Conservation (phyloP, 495 filamentous ascomycete genomes). For the Podospora anserina region DNA sequence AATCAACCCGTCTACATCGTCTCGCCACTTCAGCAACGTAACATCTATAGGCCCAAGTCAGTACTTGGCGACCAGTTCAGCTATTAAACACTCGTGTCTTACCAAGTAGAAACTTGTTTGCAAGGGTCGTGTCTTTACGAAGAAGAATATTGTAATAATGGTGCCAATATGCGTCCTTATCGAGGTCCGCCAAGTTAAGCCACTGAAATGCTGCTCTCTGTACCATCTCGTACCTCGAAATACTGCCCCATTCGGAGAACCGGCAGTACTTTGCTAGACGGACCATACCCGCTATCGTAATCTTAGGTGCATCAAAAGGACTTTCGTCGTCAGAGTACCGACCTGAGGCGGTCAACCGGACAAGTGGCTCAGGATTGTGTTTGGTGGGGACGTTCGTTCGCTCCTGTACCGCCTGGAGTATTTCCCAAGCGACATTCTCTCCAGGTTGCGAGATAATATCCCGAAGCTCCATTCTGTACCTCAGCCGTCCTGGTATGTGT, state of each 20-base stretch:
- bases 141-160: constrained; percentile 1
- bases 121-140: neutral
- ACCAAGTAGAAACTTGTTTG: constrained; percentile 1
- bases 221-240: neutral
- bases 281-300: neutral
- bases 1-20: constrained; percentile 1
- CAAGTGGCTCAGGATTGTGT: constrained; percentile 2
- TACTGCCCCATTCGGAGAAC: neutral
- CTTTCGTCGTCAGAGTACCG: neutral
- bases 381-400: neutral
- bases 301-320: neutral
- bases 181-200: neutral
- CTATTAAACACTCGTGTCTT: neutral
- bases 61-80: neutral
- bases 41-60: neutral
- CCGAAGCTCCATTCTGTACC: neutral
- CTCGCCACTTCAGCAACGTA: neutral
- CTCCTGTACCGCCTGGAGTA: neutral
- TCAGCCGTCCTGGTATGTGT: neutral
- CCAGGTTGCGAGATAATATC: neutral
- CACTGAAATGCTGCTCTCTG: constrained; percentile 1
- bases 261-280: neutral
- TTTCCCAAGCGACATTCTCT: neutral
- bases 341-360: neutral
- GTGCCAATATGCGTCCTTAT: neutral